Base-by-base conservation (phyloP, 2,329 filamentous ascomycete species). In the Talaromyces sp. region DNA sequence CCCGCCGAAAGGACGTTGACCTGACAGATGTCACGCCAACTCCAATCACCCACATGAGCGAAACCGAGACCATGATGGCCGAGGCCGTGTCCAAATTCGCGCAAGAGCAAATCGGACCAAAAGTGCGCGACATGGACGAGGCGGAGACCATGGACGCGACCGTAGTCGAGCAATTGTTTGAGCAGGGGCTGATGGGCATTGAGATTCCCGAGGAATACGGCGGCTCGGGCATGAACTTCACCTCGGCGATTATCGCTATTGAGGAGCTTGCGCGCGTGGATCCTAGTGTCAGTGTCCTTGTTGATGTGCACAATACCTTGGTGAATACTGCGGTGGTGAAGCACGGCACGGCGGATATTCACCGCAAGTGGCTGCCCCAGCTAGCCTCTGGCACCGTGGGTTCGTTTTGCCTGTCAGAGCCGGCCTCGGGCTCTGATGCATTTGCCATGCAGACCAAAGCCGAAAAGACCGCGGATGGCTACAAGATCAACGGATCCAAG, bases 211-310 rank as follows among this genome's bases (percentile, higher is more conserved):
- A 99, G 78, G 93, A 97, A 77, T 99, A 89, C 74, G 95, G 95
- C 64, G 95, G 95, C 64, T 91, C 94, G 0, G 95, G 93, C 68
- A 98, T 99, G 95, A 97, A 97, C 85, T 99, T 99, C 79, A 98
- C 95, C 0, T 82, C 93, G 0, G 94, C 93, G 64, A 96, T 99
- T 73, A 89, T 99, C 52, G 94, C 91, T 31, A 99, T 99, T 70
- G 95, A 99, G 80, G 95, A 99, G 83, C 83, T 99, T 64, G 95
- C 95, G 0, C 86, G 92, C 61, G 90, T 96, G 18, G 95, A 99
- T 73, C 95, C 95, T 47, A 96, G 91, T 67, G 95, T 99, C 65
- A 94, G 91, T 72, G 95, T 99, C 65, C 79, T 99, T 81, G 91
- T 93, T 61, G 95, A 99, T 76, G 95, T 99, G 27, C 95, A 99